A percentile compares a stretch with the other conserved stretches of the same genome.
Evolutionary conservation across 1,139 yeast species (phyloP).

Genomic region (Lodderomyces beijingensis): DNA sequence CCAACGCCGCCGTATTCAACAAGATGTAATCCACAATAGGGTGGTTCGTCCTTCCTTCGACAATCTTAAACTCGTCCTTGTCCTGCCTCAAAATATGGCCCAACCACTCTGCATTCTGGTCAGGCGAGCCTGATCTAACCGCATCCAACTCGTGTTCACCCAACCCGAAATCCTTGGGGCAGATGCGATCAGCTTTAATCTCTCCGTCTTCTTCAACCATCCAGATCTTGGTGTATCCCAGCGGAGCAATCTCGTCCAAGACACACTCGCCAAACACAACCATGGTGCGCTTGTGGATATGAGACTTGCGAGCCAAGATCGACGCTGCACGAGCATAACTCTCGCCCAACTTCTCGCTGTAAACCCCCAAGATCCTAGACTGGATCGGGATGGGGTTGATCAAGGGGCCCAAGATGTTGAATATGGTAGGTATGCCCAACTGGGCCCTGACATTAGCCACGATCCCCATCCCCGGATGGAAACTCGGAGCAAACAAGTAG

Average conservation of each 20-base stretch:
- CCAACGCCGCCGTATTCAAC: conserved; percentile 82
- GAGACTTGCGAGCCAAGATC: conserved; percentile 42
- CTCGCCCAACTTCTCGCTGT: conserved; percentile 70
- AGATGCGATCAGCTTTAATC: conserved; percentile 31
- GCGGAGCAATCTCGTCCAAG: conserved; percentile 88
- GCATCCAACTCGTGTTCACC: conserved; percentile 63
- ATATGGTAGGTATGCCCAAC: conserved; percentile 86
- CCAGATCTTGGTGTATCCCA: conserved; percentile 82
- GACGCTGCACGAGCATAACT: conserved; percentile 81
- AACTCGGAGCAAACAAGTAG: conserved; percentile 87
- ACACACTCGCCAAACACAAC: conserved; percentile 92
- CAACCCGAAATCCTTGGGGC: conserved; percentile 75
- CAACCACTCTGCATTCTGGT: conserved; percentile 69
- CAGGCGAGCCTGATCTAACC: conserved; percentile 84
- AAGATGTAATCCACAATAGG: conserved; percentile 85
- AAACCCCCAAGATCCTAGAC: conserved; percentile 86
- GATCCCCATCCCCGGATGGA: conserved; percentile 88
- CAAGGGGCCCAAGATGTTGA: conserved; percentile 89
- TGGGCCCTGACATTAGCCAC: conserved; percentile 74
- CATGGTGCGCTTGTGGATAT: conserved; percentile 55
- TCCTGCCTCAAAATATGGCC: conserved; percentile 54
- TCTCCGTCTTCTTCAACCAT: conserved; percentile 46
- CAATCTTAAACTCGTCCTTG: conserved; percentile 34
- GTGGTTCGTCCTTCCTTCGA: conserved; percentile 26
- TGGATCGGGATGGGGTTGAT: conserved; percentile 84